Percentiles rank a stretch among this genome's conserved stretches.
phyloP scores from a whole-genome alignment of 805 yeast genomes.

The Ascoidea tarda region DNA sequence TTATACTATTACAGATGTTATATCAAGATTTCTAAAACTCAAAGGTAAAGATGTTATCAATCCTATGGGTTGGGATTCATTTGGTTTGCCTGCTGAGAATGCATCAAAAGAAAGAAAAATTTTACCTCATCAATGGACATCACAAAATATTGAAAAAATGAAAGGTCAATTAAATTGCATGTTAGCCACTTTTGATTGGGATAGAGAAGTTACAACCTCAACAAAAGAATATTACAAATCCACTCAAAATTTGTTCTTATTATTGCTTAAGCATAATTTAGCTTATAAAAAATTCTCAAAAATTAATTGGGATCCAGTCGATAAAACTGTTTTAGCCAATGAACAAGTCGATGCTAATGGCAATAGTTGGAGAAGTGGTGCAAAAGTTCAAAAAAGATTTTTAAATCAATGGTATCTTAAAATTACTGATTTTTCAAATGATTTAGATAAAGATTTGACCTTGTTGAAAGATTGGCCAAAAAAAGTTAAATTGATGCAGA shows the following conservation, averaged over 20 bases:
- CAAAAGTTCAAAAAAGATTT: conserved; percentile 68
- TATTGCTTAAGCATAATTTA: conserved; percentile 58
- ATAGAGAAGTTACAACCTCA: conserved; percentile 76
- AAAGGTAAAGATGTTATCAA: conserved; percentile 71
- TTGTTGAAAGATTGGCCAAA: conserved; percentile 69
- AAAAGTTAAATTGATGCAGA: conserved; percentile 82
- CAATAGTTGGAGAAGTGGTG: conserved; percentile 94
- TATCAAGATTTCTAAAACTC: conserved; percentile 66
- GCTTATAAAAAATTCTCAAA: conserved; percentile 82
- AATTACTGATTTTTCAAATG: conserved; percentile 70
- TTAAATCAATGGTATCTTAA: conserved; percentile 91
- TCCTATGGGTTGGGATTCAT: conserved; percentile 99
- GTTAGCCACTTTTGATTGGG: conserved; percentile 91
- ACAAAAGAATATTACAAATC: conserved; percentile 79
- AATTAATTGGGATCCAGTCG: conserved; percentile 97
- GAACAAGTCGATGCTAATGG: conserved; percentile 93
- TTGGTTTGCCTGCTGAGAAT: conserved; percentile 96
- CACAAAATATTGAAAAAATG: conserved; percentile 70
- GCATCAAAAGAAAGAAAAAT: conserved; percentile 85
- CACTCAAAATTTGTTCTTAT: conserved; percentile 77
- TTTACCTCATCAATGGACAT: conserved; percentile 78
- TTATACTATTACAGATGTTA: conserved; percentile 76
- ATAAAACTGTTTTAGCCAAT: conserved; percentile 86
- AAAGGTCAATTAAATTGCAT: conserved; percentile 64
- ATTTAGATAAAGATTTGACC: conserved; percentile 49